phyloP scores from a whole-genome alignment of 192 early-diverging fungal species.

The Coemansia sp. region DNA sequence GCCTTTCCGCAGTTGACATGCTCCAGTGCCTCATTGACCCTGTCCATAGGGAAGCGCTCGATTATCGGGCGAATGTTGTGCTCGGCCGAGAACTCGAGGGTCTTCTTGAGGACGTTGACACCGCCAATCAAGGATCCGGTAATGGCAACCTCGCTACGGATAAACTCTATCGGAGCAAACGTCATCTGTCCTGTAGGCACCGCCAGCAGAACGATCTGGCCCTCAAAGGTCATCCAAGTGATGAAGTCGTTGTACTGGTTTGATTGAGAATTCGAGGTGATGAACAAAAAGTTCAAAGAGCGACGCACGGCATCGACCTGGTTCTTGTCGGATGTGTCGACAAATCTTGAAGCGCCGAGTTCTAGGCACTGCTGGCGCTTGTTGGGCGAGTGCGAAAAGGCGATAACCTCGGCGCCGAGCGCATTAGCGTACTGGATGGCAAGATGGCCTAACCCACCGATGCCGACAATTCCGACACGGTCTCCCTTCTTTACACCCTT shows the following conservation, averaged over 20 bases:
- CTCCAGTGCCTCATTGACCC: conserved; percentile 64
- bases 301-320: conserved; percentile 17
- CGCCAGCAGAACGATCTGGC: conserved; percentile 66
- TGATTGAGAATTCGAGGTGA: conserved; percentile 26
- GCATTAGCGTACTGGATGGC: conserved; percentile 64
- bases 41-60: conserved; percentile 61
- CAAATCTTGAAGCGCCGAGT: conserved; percentile 61
- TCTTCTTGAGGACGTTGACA: conserved; percentile 57
- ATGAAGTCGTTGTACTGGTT: conserved; percentile 55
- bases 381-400: conserved; percentile 58
- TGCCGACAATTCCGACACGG: conserved; percentile 70
- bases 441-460: conserved; percentile 78
- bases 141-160: conserved; percentile 53
- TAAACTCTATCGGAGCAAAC: conserved; percentile 48
- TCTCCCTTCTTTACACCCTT: conserved; percentile 61
- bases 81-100: conserved; percentile 66
- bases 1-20: conserved; percentile 61
- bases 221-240: conserved; percentile 55
- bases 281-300: conserved; percentile 37
- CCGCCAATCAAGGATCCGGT: conserved; percentile 70
- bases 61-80: conserved; percentile 63
- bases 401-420: conserved; percentile 52
- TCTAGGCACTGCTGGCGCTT: conserved; percentile 56
- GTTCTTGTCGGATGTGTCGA: conserved; percentile 32
- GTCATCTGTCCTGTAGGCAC: conserved; percentile 59